Base-by-base conservation (phyloP, 345 rosid species). In the Camelina neglecta region DNA sequence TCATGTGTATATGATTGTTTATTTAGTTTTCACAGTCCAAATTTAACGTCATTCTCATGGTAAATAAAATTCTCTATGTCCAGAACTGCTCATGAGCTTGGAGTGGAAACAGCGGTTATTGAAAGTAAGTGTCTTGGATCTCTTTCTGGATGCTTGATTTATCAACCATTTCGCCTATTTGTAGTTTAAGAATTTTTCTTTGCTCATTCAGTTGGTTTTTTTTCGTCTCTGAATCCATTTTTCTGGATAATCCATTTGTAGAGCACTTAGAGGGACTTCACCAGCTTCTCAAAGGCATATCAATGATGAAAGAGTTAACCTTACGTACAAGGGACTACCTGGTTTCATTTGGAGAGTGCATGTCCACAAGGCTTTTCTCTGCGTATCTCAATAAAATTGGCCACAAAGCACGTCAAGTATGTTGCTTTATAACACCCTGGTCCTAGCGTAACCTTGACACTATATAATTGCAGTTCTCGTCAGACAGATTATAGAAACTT, bases 301-400 rank as follows among this genome's bases (percentile, higher is more conserved):
- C 98, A 60, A 86, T 91, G 92, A 89, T 91, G 97, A 93, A 89
- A 76, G 98, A 93, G 80, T 75, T 93, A 56, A 93, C 98, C 73
- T 86, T 83, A 48, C 93, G 96, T 21, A 91, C 98, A 47, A 89
- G 76, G 77, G 97, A 91, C 82, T 91, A 91, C 73, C 75, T 93
- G 63, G 98, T 89, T 79, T 93, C 98, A 44, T 93, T 93, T 76
- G 98, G 98, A 75, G 98, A 93, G 78, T 88, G 98, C 89, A 82
- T 93, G 96, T 91, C 96, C 58, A 91, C 98, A 1, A 88, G 98
- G 83, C 85, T 93, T 66, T 93, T 93, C 83, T 87, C 98, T 31
- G 98, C 96, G 5, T 89, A 93, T 71, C 77, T 93, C 82, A 89
- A 88, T 65, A 87, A 83, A 77, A 84, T 84, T 60, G 92, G 91